phyloP scores from a whole-genome alignment of 371 early-diverging fungal genomes.

The Syncephalastrum monosporum region DNA sequence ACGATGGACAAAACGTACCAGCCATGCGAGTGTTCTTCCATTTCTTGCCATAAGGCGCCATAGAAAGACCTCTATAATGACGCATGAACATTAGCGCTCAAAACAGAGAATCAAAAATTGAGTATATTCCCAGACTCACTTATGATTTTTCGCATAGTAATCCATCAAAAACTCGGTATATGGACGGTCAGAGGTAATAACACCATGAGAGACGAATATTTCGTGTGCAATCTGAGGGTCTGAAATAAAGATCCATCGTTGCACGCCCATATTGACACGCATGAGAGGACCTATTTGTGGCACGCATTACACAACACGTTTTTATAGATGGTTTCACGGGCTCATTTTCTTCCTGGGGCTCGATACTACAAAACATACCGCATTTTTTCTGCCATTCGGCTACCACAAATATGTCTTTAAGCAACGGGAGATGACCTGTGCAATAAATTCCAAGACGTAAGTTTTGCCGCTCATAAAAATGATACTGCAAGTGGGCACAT shows the following conservation, averaged over 20 bases:
- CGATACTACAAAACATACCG: no score
- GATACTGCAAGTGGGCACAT: no score
- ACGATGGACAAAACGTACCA: constrained; percentile 2
- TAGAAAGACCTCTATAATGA: constrained; percentile 15
- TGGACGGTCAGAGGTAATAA: constrained; percentile 13
- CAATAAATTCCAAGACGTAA: no score
- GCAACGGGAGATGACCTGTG: no score
- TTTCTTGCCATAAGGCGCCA: constrained; percentile 6
- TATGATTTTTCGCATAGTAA: constrained; percentile 16
- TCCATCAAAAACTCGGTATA: constrained; percentile 8
- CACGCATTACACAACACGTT: background rate
- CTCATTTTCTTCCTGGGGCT: no score
- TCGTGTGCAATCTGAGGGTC: constrained; percentile 26
- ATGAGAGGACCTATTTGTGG: constrained; percentile 12
- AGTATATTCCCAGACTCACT: constrained; percentile 5
- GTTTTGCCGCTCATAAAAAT: no score
- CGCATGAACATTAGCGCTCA: background rate
- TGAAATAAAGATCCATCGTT: constrained; percentile 18
- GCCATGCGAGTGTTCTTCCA: constrained; percentile 18
- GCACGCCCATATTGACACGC: constrained; percentile 20
- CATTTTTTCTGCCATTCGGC: background rate
- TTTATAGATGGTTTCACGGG: background rate
- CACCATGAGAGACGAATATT: constrained; percentile 16
- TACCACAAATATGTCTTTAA: no score
- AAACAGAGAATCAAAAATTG: background rate